Evolutionary conservation across 352 stramenopile genomes (phyloP).

Genomic region (Phytopythium cucurbitacearum): DNA sequence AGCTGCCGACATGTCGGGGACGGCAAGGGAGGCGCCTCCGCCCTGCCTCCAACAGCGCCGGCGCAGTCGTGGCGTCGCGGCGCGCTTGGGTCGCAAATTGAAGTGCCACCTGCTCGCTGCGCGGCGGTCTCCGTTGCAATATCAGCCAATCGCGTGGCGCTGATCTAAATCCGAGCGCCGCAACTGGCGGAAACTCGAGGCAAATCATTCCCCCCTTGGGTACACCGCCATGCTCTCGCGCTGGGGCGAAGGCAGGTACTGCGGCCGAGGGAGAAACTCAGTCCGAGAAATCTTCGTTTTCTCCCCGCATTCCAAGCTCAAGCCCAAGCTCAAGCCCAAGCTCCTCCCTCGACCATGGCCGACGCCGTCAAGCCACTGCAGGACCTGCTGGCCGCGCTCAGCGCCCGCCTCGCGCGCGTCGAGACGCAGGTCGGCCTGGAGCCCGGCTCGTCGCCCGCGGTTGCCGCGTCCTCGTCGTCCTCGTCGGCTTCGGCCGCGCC

Average conservation of each 20-base stretch:
- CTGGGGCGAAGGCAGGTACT: no score
- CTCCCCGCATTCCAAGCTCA: slow-evolving; percentile 1
- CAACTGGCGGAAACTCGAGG: not conserved
- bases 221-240: no score
- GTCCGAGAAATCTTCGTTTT: not conserved
- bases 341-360: slow-evolving; percentile 21
- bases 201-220: no score
- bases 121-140: not conserved
- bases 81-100: not conserved
- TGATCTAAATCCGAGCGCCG: not conserved
- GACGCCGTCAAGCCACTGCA: slow-evolving; percentile 79
- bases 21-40: no score
- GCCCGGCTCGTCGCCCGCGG: slow-evolving; percentile 10
- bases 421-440: slow-evolving; percentile 75
- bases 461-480: not conserved
- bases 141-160: not conserved
- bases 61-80: no score
- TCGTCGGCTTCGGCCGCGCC: not conserved
- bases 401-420: slow-evolving; percentile 69
- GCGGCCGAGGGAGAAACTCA: not conserved
- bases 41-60: no score
- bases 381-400: slow-evolving; percentile 74
- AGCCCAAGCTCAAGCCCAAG: slow-evolving; percentile 6
- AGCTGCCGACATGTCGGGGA: no score
- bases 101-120: not conserved